phyloP scores from a whole-genome alignment of 139 green algal species.

The Picochlorum sp. region DNA sequence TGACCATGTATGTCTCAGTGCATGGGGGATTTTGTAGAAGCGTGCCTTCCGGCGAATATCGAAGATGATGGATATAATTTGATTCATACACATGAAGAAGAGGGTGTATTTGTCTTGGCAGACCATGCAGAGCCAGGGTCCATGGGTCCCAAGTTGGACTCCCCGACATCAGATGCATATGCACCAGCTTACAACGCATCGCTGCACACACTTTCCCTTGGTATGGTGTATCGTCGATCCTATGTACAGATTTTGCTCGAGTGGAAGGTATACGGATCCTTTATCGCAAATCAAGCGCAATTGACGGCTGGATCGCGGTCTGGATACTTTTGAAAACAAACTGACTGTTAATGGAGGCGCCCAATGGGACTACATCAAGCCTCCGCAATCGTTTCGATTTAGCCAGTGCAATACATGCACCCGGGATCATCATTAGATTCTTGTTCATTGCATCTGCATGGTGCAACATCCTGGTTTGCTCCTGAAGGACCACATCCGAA shows the following conservation, averaged over 20 bases:
- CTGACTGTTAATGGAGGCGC: slow-evolving; percentile 77
- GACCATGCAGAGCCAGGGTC: slow-evolving; percentile 28
- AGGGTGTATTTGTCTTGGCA: slow-evolving; percentile 68
- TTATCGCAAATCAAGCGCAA: too few relatives aligned
- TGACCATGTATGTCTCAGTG: slow-evolving; percentile 42
- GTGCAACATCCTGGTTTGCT: slow-evolving; percentile 52
- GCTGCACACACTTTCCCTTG: slow-evolving; percentile 67
- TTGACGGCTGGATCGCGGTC: background rate
- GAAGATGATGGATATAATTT: slow-evolving; percentile 65
- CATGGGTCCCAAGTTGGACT: slow-evolving; percentile 33
- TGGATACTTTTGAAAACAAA: slow-evolving; percentile 23
- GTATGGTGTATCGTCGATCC: slow-evolving; percentile 47
- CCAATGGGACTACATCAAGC: slow-evolving; percentile 58
- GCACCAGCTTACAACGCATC: slow-evolving; percentile 54
- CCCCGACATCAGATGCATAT: slow-evolving; percentile 58
- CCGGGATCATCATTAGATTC: background rate
- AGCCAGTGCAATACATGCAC: slow-evolving; percentile 36
- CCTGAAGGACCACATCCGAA: slow-evolving; percentile 37
- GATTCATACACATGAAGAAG: slow-evolving; percentile 65
- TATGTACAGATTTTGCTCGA: slow-evolving; percentile 63
- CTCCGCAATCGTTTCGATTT: slow-evolving; percentile 20
- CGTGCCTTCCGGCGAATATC: slow-evolving; percentile 66
- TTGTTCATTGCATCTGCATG: slow-evolving; percentile 79
- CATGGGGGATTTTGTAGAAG: slow-evolving; percentile 53
- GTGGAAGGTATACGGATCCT: slow-evolving; percentile 56